Percentiles rank a stretch among this genome's conserved stretches.
These are phyloP conservation scores for Hemileia vastatrix DNA, from an alignment of 1,284 basidiomycete species.

Conservation along the genomic window DNA sequence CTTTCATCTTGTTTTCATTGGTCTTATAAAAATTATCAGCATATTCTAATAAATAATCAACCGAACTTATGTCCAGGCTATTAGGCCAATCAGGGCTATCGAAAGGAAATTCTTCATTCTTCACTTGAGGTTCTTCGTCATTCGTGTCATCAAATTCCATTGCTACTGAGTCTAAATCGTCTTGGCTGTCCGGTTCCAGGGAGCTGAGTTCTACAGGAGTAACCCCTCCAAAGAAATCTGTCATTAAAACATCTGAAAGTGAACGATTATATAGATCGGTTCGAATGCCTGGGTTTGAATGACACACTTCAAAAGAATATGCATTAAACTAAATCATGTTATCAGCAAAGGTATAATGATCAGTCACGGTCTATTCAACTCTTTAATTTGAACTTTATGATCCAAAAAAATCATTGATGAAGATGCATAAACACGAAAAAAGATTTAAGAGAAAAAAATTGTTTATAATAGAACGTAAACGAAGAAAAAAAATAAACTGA, in stretches of 20 bases:
- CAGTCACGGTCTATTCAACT: too few species aligned
- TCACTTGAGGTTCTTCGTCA: too few species aligned
- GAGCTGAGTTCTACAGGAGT: constrained; percentile 70
- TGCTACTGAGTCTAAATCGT: too few species aligned
- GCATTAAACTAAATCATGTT: constrained; percentile 57
- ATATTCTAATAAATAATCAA: too few species aligned
- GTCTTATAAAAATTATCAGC: too few species aligned
- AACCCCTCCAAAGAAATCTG: constrained; percentile 93
- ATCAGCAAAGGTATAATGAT: too few species aligned
- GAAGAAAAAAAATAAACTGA: constrained; percentile 46
- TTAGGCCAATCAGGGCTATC: too few species aligned
- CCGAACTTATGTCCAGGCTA: too few species aligned
- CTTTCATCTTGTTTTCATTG: too few species aligned
- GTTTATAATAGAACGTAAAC: neutral
- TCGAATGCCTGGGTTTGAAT: constrained; percentile 76
- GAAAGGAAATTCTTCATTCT: too few species aligned
- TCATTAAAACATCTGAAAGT: constrained; percentile 63
- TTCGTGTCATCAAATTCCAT: too few species aligned
- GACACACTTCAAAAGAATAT: constrained; percentile 64
- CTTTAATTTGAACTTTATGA: neutral
- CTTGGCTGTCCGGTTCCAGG: too few species aligned
- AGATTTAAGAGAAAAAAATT: constrained; percentile 1
- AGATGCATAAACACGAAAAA: neutral
- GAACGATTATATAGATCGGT: constrained; percentile 67
- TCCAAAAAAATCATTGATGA: neutral